phyloP scores from a whole-genome alignment of 176 grass and related monocot species.

The Paspalum vaginatum region DNA sequence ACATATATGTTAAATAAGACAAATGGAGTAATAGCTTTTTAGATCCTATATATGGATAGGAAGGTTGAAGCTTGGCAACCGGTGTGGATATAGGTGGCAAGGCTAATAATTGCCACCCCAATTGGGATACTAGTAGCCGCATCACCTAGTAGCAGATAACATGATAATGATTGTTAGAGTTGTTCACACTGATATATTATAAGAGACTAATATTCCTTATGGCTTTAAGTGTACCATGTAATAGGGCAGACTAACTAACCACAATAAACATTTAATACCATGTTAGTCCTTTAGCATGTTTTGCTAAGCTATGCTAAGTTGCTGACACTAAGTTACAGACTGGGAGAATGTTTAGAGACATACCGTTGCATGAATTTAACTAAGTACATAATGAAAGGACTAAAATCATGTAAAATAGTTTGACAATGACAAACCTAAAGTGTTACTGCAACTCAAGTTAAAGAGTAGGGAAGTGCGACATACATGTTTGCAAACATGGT shows the following conservation, averaged over 20 bases:
- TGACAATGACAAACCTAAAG: not conserved
- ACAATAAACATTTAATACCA: not conserved
- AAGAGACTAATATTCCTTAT: slow-evolving; percentile 8
- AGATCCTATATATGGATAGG: too few species aligned
- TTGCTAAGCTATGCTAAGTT: slow-evolving; percentile 14
- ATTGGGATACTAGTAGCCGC: too few species aligned
- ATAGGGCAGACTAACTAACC: not conserved
- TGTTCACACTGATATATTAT: slow-evolving; percentile 23
- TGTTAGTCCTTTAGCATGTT: not conserved
- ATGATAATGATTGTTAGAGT: not conserved
- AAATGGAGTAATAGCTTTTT: too few species aligned
- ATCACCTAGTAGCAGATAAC: too few species aligned
- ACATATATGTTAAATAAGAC: too few species aligned
- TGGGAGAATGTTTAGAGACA: not conserved
- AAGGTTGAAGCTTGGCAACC: too few species aligned
- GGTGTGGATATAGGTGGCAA: too few species aligned
- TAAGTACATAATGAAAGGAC: not conserved
- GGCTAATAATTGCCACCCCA: too few species aligned
- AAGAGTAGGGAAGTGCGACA: slow-evolving; percentile 27
- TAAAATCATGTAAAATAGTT: not conserved
- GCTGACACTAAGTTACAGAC: slow-evolving; percentile 1
- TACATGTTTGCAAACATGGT: slow-evolving; percentile 83
- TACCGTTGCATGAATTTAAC: not conserved
- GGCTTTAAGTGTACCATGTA: not conserved
- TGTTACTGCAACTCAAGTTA: slow-evolving; percentile 20